Conservation (phyloP, 805 yeast genomes). For the Metschnikowia picachoensis region DNA sequence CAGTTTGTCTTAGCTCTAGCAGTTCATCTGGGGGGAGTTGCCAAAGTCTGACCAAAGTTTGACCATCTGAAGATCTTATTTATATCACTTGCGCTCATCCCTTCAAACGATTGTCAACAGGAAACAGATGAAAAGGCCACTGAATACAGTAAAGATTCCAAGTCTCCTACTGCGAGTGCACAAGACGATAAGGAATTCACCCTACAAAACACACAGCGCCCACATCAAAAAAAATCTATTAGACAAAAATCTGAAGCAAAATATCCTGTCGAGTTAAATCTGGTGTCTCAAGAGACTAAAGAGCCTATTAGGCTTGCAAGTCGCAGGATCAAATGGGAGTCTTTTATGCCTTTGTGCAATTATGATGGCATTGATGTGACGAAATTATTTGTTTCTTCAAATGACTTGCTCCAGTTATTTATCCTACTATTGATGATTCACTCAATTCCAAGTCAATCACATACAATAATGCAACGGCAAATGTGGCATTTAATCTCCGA, state of each 20-base stretch:
- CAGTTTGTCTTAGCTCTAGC: slow-evolving; percentile 25
- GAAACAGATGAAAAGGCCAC: slow-evolving; percentile 3
- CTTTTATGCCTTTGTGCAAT: slow-evolving; percentile 34
- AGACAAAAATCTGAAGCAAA: slow-evolving; percentile 6
- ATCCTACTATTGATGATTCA: slow-evolving; percentile 47
- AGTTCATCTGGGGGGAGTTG: slow-evolving; percentile 42
- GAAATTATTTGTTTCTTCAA: slow-evolving; percentile 35
- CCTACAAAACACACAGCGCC: background rate
- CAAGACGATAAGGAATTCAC: background rate
- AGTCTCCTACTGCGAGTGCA: background rate
- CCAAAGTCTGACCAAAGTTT: slow-evolving; percentile 31
- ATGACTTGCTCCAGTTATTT: slow-evolving; percentile 40
- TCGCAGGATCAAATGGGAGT: slow-evolving; percentile 25
- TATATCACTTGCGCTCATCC: slow-evolving; percentile 34
- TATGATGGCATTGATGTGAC: slow-evolving; percentile 44
- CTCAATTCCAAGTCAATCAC: slow-evolving; percentile 27
- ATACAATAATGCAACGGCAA: slow-evolving; percentile 28
- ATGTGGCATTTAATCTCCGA: slow-evolving; percentile 20
- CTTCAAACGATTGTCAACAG: background rate
- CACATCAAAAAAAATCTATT: slow-evolving; percentile 10
- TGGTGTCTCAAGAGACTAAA: background rate
- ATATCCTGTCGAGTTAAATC: background rate
- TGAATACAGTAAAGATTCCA: background rate
- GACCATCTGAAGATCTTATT: slow-evolving; percentile 46
- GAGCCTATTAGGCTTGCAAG: slow-evolving; percentile 4